Percentiles rank a stretch among this genome's conserved stretches.
Evolutionary conservation across 2,329 filamentous ascomycete genomes (phyloP).

Genomic region (Colletotrichum viniferum): DNA sequence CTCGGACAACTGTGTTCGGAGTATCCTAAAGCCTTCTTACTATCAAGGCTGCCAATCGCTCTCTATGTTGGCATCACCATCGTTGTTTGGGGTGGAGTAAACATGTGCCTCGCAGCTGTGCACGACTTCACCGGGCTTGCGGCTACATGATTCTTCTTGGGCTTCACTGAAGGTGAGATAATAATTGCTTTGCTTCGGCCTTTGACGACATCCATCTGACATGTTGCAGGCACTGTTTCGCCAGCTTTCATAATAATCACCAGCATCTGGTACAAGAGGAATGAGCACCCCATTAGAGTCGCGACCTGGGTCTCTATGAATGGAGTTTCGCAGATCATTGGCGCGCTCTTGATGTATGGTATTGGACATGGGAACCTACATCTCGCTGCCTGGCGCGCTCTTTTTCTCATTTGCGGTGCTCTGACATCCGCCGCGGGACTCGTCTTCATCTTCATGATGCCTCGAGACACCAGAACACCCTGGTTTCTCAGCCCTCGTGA

Average conservation of each 20-base stretch:
- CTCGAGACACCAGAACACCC: neutral
- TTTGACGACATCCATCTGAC: neutral
- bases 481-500: neutral
- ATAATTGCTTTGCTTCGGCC: neutral
- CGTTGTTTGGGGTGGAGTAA: constrained; percentile 26
- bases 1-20: constrained; percentile 19
- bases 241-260: constrained; percentile 37
- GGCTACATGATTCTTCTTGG: constrained; percentile 30
- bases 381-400: constrained; percentile 21
- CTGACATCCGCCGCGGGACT: neutral
- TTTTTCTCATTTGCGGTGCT: constrained; percentile 23
- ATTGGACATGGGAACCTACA: constrained; percentile 23
- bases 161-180: constrained; percentile 28
- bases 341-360: constrained; percentile 31
- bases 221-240: constrained; percentile 26
- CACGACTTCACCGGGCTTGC: constrained; percentile 28
- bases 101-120: constrained; percentile 27
- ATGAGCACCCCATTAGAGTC: constrained; percentile 33
- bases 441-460: constrained; percentile 1
- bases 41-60: constrained; percentile 14
- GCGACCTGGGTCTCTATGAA: constrained; percentile 33
- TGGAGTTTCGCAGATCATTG: constrained; percentile 31
- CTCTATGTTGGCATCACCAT: constrained; percentile 20
- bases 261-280: constrained; percentile 31
- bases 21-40: constrained; percentile 11